Base-by-base conservation (phyloP, 148 eudicot genomes). In the Spergularia marina region DNA sequence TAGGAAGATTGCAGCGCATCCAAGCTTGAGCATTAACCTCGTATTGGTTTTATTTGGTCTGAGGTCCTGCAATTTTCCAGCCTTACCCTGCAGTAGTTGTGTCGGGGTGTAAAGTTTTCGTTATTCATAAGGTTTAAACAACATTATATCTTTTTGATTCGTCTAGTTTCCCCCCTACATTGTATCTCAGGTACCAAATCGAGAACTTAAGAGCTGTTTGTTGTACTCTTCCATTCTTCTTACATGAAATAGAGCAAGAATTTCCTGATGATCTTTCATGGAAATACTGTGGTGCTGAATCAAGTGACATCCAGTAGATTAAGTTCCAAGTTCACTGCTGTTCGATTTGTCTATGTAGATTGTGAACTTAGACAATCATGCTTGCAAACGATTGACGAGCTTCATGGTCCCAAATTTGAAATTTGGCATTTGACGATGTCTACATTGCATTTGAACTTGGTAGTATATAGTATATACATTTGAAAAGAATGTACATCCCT, bases 61-160 rank as follows among this genome's bases (percentile, higher is more conserved):
- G 72, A 74, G 74, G 63, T 68, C 71, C n/a, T 52, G 78, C 71
- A 80, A 72, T 60, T 61, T 49, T 58, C 40, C 34, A 53, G 39
- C 75, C 52, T 15, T 10, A n/a, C 17, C 68, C 51, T 60, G 25
- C 36, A 51, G 74, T 65, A 56, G 8, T 16, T 20, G 51, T 54
- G 53, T 40, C 4, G 54, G 25, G 65, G 72, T 66, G 62, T 55
- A 66, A 76, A 66, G 65, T 60, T 70, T 16, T 21, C 52, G 30
- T 41, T 23, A 44, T 30, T 69, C 53, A 36, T 6, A 59, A 59
- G 62, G 59, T 0, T 57, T 13, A 30, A 70, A 14, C 60, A 34
- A 15, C 52, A 12, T 23, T 59, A 58, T 47, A 47, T 76, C 30
- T 34, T 65, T 70, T 70, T 60, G 41, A 60, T 60, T 59, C 60